These are phyloP conservation scores for Pterothamnion heteromorphum DNA, from an alignment of 31 red algal species.

Conservation along the genomic window DNA sequence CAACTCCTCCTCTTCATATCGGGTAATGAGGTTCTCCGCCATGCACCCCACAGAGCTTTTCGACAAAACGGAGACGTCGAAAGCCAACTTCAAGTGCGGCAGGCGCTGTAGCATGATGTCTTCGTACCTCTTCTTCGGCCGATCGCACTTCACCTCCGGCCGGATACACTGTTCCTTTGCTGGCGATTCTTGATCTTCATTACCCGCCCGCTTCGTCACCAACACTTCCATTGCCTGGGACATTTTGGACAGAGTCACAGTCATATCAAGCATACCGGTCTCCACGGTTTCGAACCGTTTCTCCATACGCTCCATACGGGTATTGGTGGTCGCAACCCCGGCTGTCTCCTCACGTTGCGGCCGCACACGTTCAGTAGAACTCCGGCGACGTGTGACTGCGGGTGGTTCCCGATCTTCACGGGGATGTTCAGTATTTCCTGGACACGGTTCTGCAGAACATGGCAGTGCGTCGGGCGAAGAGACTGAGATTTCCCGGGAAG, in stretches of 20 bases:
- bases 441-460: not conserved
- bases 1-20: not conserved
- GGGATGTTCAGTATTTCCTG: not conserved
- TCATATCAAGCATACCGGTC: not conserved
- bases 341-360: not conserved
- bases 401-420: not conserved
- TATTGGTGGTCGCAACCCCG: not conserved
- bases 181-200: not conserved
- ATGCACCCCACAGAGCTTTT: not conserved
- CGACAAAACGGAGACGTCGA: not conserved
- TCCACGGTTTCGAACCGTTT: not conserved
- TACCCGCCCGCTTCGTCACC: not conserved
- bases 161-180: not conserved
- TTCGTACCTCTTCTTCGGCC: too few relatives aligned
- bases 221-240: not conserved
- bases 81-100: not conserved
- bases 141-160: not conserved
- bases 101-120: not conserved
- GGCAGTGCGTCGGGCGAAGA: not conserved
- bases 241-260: not conserved
- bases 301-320: not conserved
- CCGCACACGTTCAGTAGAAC: not conserved
- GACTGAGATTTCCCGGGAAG: not conserved
- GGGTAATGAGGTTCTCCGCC: not conserved
- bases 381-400: not conserved